phyloP scores from a whole-genome alignment of 2,329 filamentous ascomycete species.

The Penicillium janthinellum region DNA sequence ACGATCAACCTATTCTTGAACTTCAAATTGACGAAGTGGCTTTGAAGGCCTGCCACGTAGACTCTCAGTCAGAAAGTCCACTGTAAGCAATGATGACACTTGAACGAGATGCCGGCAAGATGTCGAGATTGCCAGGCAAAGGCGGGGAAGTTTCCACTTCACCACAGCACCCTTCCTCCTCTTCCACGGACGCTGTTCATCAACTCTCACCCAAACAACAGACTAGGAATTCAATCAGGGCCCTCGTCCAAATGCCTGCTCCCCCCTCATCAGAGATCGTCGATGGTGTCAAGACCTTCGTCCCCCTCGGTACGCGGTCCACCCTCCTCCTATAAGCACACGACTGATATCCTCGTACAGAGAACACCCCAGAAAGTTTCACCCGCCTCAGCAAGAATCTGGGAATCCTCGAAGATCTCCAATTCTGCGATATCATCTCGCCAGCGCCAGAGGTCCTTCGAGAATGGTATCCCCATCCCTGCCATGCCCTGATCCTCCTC shows the following conservation, averaged over 20 bases:
- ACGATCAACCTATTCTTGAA: too few species aligned
- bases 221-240: not conserved
- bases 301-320: conserved; percentile 31
- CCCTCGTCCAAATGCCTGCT: conserved; percentile 6
- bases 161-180: not conserved
- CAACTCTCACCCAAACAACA: not conserved
- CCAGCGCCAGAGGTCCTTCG: conserved; percentile 53
- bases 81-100: too few species aligned
- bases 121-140: not conserved
- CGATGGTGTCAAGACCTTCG: conserved; percentile 37
- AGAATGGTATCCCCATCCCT: conserved; percentile 55
- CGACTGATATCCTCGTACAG: conserved; percentile 27
- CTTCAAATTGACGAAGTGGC: too few species aligned
- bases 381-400: conserved; percentile 53
- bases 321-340: not conserved
- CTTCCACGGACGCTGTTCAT: not conserved
- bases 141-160: not conserved
- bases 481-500: conserved; percentile 58
- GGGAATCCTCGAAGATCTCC: conserved; percentile 49
- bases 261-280: conserved; percentile 22
- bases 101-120: not conserved
- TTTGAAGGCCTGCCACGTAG: too few species aligned
- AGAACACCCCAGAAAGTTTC: conserved; percentile 61
- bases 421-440: conserved; percentile 58
- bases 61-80: too few species aligned